These are phyloP conservation scores for Drechmeria coniospora DNA, from an alignment of 2,329 filamentous ascomycete species.

Conservation along the genomic window DNA sequence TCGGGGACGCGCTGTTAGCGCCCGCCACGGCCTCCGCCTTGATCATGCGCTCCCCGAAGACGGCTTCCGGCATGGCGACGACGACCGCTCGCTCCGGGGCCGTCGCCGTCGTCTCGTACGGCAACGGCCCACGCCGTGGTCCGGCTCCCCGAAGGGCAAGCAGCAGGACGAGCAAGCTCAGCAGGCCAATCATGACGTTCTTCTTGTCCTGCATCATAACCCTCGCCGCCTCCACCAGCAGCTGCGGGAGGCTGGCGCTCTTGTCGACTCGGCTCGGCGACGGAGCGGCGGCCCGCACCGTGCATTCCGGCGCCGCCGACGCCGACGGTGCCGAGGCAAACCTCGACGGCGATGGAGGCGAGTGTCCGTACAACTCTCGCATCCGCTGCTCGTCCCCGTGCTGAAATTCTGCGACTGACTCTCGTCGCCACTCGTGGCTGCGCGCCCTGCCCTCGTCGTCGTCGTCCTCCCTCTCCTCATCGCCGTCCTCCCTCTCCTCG, in stretches of 20 bases:
- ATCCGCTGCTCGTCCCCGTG: conserved; percentile 37
- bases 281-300: background rate
- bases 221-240: conserved; percentile 36
- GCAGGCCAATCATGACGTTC: conserved; percentile 40
- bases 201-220: conserved; percentile 42
- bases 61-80: no score
- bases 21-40: background rate
- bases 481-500: conserved; percentile 1
- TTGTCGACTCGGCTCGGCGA: conserved; percentile 16
- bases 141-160: conserved; percentile 25
- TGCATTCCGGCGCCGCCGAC: conserved; percentile 11
- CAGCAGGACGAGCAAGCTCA: conserved; percentile 37
- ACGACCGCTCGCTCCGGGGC: no score
- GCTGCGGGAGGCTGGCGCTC: conserved; percentile 33
- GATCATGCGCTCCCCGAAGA: no score
- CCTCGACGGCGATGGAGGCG: no score
- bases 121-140: conserved; percentile 8
- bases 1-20: background rate
- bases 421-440: conserved; percentile 3
- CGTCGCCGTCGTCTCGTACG: conserved; percentile 12
- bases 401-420: conserved; percentile 1
- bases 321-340: conserved; percentile 4
- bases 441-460: background rate
- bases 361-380: conserved; percentile 38
- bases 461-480: conserved; percentile 1